These are phyloP conservation scores for Tolypocladium tropicale DNA, from an alignment of 2,329 filamentous ascomycete species.

Conservation along the genomic window DNA sequence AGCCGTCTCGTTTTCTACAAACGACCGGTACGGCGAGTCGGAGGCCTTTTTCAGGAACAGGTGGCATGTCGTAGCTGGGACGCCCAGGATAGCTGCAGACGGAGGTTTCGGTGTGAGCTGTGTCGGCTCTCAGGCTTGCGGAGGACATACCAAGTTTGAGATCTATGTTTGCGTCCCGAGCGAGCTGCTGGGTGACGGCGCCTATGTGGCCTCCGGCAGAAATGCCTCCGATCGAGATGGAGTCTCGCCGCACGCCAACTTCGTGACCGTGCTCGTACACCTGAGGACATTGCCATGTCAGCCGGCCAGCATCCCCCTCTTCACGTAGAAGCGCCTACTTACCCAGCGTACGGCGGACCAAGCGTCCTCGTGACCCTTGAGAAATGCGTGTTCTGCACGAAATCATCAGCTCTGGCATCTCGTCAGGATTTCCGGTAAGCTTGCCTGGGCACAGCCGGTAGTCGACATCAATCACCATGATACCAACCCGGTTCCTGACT, in stretches of 20 bases:
- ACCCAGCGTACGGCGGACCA: conserved; percentile 6
- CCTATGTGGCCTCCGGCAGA: conserved; percentile 4
- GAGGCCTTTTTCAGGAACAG: not conserved
- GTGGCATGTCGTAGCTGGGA: not conserved
- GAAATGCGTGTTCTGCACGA: conserved; percentile 1
- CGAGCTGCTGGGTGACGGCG: conserved; percentile 3
- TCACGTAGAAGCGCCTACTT: not conserved
- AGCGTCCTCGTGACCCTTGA: conserved; percentile 3
- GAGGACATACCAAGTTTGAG: conserved; percentile 1
- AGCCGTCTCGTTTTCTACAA: conserved; percentile 1
- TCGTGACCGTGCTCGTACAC: not conserved
- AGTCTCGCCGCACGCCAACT: conserved; percentile 1
- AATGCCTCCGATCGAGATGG: conserved; percentile 5
- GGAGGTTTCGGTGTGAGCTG: not conserved
- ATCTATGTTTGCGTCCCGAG: conserved; percentile 1
- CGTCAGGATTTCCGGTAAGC: not conserved
- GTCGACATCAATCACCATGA: conserved; percentile 2
- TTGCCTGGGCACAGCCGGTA: conserved; percentile 1
- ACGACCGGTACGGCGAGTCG: conserved; percentile 1
- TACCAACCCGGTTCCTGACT: conserved; percentile 1
- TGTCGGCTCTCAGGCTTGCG: not conserved
- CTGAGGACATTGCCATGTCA: not conserved
- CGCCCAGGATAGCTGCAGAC: not conserved
- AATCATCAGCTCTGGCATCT: not conserved
- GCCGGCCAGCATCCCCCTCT: not conserved